Conservation (phyloP, 768 basidiomycete genomes). For the Thelephora ganbajun region DNA sequence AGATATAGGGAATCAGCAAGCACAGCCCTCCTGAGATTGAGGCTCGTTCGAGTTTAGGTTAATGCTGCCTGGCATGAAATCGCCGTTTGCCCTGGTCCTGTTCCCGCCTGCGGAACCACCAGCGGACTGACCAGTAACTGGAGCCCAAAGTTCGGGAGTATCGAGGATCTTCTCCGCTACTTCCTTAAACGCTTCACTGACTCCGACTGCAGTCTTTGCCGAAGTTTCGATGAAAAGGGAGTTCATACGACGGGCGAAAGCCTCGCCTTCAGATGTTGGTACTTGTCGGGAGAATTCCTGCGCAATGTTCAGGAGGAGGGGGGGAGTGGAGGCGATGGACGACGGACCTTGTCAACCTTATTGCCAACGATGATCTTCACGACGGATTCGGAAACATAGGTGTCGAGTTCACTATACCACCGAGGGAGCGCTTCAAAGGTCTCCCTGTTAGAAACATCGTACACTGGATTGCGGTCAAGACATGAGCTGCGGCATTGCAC, state of each 20-base stretch:
- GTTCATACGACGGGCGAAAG: slow-evolving; percentile 71
- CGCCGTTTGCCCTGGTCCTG: slow-evolving; percentile 6
- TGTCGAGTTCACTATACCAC: slow-evolving; percentile 90
- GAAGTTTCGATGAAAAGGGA: slow-evolving; percentile 86
- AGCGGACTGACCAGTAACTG: slow-evolving; percentile 11
- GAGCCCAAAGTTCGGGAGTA: slow-evolving; percentile 69
- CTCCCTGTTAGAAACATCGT: slow-evolving; percentile 86
- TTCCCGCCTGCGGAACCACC: slow-evolving; percentile 1
- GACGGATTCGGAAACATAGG: slow-evolving; percentile 74
- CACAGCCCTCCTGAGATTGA: slow-evolving; percentile 17
- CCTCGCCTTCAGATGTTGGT: slow-evolving; percentile 56
- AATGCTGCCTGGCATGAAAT: slow-evolving; percentile 31
- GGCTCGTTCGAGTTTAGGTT: slow-evolving; percentile 15
- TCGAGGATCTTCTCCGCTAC: slow-evolving; percentile 76
- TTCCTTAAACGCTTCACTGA: slow-evolving; percentile 61
- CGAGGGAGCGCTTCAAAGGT: slow-evolving; percentile 89
- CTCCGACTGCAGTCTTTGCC: slow-evolving; percentile 82
- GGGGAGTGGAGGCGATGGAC: not conserved
- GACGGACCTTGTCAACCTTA: slow-evolving; percentile 78
- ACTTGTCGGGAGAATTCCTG: slow-evolving; percentile 91
- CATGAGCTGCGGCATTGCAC: not conserved
- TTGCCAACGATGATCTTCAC: slow-evolving; percentile 92
- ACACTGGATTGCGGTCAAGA: slow-evolving; percentile 37
- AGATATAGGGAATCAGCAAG: slow-evolving; percentile 14
- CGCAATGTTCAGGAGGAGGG: not conserved